These are phyloP conservation scores for Colletotrichum sp. DNA, from an alignment of 2,329 filamentous ascomycete genomes.

Conservation along the genomic window DNA sequence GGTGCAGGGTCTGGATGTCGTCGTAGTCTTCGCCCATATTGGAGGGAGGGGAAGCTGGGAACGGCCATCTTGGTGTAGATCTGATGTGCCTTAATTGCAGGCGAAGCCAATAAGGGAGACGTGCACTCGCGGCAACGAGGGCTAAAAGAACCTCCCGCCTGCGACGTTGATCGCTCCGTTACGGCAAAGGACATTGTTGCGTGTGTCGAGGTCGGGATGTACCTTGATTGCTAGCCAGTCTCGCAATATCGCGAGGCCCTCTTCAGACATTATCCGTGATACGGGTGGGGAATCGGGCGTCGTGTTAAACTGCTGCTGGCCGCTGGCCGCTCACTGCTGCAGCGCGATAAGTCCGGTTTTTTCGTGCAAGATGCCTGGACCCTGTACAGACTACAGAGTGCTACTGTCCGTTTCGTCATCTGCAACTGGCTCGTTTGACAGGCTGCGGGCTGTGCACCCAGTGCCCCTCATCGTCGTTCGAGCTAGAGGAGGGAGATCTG, in stretches of 20 bases:
- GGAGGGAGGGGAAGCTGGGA: constrained; percentile 1
- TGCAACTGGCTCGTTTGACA: constrained; percentile 16
- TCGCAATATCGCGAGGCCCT: neutral
- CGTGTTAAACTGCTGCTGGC: constrained; percentile 18
- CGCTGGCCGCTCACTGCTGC: neutral
- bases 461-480: constrained; percentile 1
- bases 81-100: constrained; percentile 7
- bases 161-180: constrained; percentile 2
- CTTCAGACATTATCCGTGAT: constrained; percentile 19
- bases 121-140: constrained; percentile 12
- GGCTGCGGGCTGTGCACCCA: constrained; percentile 10
- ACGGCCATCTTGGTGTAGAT: constrained; percentile 5
- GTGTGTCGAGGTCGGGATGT: constrained; percentile 6
- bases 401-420: constrained; percentile 17
- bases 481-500: constrained; percentile 12
- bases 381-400: neutral
- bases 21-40: neutral
- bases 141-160: constrained; percentile 16
- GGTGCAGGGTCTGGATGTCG: constrained; percentile 9
- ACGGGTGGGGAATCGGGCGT: constrained; percentile 3
- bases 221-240: neutral
- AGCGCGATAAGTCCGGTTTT: constrained; percentile 4
- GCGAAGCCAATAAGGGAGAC: constrained; percentile 9
- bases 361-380: constrained; percentile 7
- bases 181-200: neutral